Conservation (phyloP, 768 basidiomycete genomes). For the Lentinula detonsa region DNA sequence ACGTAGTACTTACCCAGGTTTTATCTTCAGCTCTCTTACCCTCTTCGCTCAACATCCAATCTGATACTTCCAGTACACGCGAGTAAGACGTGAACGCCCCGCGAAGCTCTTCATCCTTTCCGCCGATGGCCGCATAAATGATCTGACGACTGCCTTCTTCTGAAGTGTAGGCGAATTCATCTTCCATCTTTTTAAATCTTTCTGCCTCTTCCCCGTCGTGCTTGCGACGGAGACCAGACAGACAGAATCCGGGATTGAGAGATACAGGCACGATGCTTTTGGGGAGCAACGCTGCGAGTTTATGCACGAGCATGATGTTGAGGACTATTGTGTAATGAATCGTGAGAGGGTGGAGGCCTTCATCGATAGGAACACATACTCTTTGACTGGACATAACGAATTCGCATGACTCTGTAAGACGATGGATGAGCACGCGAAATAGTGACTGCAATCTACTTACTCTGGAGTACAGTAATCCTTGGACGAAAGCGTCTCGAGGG, state of each 20-base stretch:
- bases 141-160: constrained; percentile 30
- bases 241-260: constrained; percentile 24
- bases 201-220: not conserved
- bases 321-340: constrained; percentile 15
- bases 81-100: not conserved
- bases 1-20: constrained; percentile 24
- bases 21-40: constrained; percentile 21
- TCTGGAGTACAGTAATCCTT: constrained; percentile 13
- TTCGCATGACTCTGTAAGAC: constrained; percentile 10
- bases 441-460: constrained; percentile 10
- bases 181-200: not conserved
- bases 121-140: constrained; percentile 22
- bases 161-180: constrained; percentile 10
- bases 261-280: constrained; percentile 14
- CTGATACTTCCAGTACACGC: constrained; percentile 18
- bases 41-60: constrained; percentile 24
- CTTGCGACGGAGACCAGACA: constrained; percentile 17
- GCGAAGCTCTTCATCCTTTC: constrained; percentile 4
- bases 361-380: constrained; percentile 11
- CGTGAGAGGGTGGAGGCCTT: not conserved
- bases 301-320: constrained; percentile 23
- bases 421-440: not conserved
- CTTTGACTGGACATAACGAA: constrained; percentile 21
- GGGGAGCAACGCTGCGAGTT: constrained; percentile 17
- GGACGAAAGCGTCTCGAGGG: constrained; percentile 18